Percentiles rank a stretch among this genome's conserved stretches.
Conservation (phyloP, 2,329 filamentous ascomycete species). For the Aureobasidium subglaciale region DNA sequence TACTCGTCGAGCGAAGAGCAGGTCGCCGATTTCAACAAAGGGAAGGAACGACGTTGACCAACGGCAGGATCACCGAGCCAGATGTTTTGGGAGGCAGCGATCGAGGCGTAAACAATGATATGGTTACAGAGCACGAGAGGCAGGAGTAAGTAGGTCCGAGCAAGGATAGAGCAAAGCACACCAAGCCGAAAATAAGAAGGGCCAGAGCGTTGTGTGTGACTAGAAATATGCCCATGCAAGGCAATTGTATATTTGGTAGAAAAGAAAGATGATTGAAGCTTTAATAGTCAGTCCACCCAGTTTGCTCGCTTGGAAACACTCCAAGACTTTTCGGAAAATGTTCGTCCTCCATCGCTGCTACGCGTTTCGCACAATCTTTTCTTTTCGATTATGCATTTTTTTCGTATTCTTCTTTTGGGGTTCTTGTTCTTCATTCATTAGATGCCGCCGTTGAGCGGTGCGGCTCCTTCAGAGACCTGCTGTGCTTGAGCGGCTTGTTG, state of each 20-base stretch:
- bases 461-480: constrained; percentile 26
- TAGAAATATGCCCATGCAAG: neutral
- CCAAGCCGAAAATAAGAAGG: neutral
- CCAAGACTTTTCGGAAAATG: too few relatives aligned
- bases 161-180: too few relatives aligned
- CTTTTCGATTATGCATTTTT: neutral
- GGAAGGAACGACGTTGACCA: too few relatives aligned
- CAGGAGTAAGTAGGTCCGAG: too few relatives aligned
- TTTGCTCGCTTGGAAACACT: constrained; percentile 4
- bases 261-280: neutral
- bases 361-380: neutral
- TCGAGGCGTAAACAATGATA: neutral
- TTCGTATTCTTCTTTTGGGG: neutral
- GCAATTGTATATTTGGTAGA: neutral
- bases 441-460: constrained; percentile 36
- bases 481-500: constrained; percentile 20
- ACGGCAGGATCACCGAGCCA: too few relatives aligned
- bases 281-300: neutral
- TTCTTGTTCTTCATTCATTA: constrained; percentile 6
- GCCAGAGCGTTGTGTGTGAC: neutral
- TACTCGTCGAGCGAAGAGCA: too few relatives aligned
- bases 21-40: too few relatives aligned
- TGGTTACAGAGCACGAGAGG: neutral
- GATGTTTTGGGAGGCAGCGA: too few relatives aligned
- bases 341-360: too few relatives aligned